Percentiles rank a stretch among this genome's conserved stretches.
Evolutionary conservation across 495 filamentous ascomycete species (phyloP).

Genomic region (Trypethelium eluteriae): DNA sequence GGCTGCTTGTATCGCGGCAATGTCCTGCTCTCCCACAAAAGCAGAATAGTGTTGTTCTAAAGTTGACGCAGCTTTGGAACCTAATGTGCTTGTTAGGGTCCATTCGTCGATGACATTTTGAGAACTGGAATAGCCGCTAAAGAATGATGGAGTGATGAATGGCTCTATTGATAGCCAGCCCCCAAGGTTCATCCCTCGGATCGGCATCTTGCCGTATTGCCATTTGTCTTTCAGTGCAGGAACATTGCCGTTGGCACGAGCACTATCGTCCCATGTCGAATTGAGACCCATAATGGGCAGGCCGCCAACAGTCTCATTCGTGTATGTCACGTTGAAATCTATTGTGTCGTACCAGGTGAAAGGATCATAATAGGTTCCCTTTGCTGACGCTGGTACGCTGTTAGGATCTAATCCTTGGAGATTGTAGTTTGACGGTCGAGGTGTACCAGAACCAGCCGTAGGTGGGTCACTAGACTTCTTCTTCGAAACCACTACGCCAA

Average conservation of each 20-base stretch:
- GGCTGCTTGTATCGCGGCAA: conserved; percentile 73
- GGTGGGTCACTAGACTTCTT: conserved; percentile 41
- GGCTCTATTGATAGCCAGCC: conserved; percentile 94
- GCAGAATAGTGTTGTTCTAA: conserved; percentile 86
- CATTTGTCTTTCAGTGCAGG: conserved; percentile 66
- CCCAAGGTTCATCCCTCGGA: conserved; percentile 85
- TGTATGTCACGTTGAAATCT: conserved; percentile 94
- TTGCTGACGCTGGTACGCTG: conserved; percentile 58
- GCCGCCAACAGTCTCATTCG: conserved; percentile 71
- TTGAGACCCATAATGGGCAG: conserved; percentile 85
- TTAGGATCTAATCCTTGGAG: conserved; percentile 51
- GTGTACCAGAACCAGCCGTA: conserved; percentile 27
- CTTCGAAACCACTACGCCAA: conserved; percentile 64
- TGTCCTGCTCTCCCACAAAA: conserved; percentile 77
- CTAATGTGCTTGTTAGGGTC: conserved; percentile 65
- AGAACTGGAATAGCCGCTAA: conserved; percentile 53
- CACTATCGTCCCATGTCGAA: conserved; percentile 78
- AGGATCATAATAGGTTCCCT: conserved; percentile 77
- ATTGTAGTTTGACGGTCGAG: conserved; percentile 46
- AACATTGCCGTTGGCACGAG: conserved; percentile 66
- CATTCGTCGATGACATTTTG: conserved; percentile 79
- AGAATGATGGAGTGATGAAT: conserved; percentile 89
- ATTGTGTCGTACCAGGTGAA: conserved; percentile 87
- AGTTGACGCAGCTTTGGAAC: conserved; percentile 49
- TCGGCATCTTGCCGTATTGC: conserved; percentile 69